Base-by-base conservation (phyloP, 441 rosid species). In the Jatropha multifida region DNA sequence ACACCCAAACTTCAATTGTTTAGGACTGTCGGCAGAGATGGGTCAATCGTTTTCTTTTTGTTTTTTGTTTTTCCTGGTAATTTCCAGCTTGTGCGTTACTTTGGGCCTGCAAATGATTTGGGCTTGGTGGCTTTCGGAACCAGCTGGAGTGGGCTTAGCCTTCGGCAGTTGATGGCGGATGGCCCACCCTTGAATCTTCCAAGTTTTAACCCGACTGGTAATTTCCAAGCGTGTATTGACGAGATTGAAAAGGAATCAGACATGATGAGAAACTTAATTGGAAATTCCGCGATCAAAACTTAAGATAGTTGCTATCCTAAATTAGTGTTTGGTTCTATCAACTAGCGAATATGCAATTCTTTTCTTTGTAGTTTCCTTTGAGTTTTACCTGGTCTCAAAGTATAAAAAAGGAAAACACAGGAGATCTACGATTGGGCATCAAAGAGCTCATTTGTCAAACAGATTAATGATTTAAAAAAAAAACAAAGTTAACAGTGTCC, bases 351-450 rank as follows among this genome's bases (percentile, higher is more conserved):
- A 60, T 49, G 37, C 27, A 48, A 14, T 48, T 37, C 18, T 32
- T 26, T 27, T 27, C 26, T 20, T 46, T 73, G 18, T 37, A 64
- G 76, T 73, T 73, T 73, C 48, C 26, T 67, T 37, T 68, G 60
- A 27, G 73, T 75, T 10, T 46, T 46, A 7, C 59, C 44, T 56
- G 42, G 26, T 3, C 11, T 42, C 3, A 6, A 15, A 26, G 23
- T 17, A 64, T 32, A 32, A 32, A 32, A 32, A 32, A 32, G 32
- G 32, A 32, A 32, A 32, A 32, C 37, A 71, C 44, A 7, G 10
- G 38, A 32, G 18, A 52, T 12, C 9, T 44, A 67, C 38, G 37
- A 69, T 71, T 71, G 49, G 63, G 49, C 15, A 42, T 38, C 18
- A 18, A 18, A 4, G 15, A 26, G 56, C 20, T 14, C 52, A 49